Conservation (phyloP, 2,329 filamentous ascomycete genomes). For the Aspergillus tanneri region DNA sequence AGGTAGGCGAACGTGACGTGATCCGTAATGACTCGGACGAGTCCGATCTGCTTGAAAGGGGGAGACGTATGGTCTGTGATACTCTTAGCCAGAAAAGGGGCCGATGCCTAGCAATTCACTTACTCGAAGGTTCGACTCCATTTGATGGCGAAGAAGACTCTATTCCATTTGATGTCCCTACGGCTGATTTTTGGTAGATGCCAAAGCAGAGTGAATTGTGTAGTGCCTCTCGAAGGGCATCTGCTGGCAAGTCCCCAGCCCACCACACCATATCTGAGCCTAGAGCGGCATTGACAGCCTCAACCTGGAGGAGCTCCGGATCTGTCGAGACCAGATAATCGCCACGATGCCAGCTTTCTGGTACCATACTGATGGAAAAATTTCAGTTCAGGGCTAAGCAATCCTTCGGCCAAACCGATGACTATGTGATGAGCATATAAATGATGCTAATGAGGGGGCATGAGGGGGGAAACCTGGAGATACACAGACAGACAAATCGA, state of each 20-base stretch:
- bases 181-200: not conserved
- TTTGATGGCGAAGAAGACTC: too few relatives aligned
- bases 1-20: slow-evolving; percentile 1
- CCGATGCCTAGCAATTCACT: too few relatives aligned
- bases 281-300: not conserved
- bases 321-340: slow-evolving; percentile 4
- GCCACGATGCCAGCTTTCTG: not conserved
- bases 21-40: slow-evolving; percentile 1
- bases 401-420: too few relatives aligned
- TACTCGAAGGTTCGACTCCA: too few relatives aligned
- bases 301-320: not conserved
- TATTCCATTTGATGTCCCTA: not conserved
- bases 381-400: too few relatives aligned
- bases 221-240: not conserved
- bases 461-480: too few relatives aligned
- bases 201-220: slow-evolving; percentile 3
- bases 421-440: too few relatives aligned
- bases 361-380: too few relatives aligned
- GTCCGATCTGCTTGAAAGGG: slow-evolving; percentile 1
- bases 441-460: too few relatives aligned
- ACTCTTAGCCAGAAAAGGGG: too few relatives aligned
- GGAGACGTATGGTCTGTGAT: too few relatives aligned
- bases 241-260: not conserved
- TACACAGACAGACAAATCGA: too few relatives aligned
- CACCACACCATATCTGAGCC: not conserved